Conservation (phyloP, 2,329 filamentous ascomycete genomes). For the Sporothrix dimorphospora region DNA sequence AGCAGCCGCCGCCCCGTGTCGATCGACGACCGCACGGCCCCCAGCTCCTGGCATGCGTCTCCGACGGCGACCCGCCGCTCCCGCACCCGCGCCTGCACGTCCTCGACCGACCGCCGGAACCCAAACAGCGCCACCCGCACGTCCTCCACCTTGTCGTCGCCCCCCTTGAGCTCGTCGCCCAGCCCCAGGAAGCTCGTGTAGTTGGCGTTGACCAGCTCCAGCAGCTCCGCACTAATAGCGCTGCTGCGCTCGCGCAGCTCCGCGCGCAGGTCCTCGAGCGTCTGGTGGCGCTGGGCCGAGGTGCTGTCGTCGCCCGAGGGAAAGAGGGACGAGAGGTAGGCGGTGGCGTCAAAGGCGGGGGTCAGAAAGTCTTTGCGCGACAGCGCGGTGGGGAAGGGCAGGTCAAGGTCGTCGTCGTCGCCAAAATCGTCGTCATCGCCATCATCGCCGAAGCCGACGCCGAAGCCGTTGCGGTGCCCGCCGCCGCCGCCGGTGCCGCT, state of each 20-base stretch:
- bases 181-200: conserved; percentile 89
- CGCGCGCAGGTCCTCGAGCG: conserved; percentile 85
- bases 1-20: conserved; percentile 64
- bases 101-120: conserved; percentile 80
- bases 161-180: conserved; percentile 78
- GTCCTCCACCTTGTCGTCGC: conserved; percentile 89
- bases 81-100: conserved; percentile 68
- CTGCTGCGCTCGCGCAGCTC: conserved; percentile 83
- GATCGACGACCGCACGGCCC: conserved; percentile 64
- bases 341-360: conserved; percentile 74
- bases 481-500: conserved; percentile 26
- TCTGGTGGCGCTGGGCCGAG: conserved; percentile 84
- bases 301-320: conserved; percentile 39
- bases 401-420: conserved; percentile 65
- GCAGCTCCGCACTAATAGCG: conserved; percentile 79
- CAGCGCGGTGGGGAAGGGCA: conserved; percentile 88
- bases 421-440: conserved; percentile 28
- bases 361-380: conserved; percentile 80
- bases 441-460: conserved; percentile 52
- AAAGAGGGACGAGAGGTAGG: conserved; percentile 66
- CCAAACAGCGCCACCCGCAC: conserved; percentile 84
- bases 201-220: conserved; percentile 94
- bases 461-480: conserved; percentile 20
- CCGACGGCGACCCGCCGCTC: conserved; percentile 66
- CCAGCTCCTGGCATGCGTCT: conserved; percentile 67